A percentile compares a stretch with the other conserved stretches of the same genome.
These are phyloP conservation scores for Saccharomycopsis sp. DNA, from an alignment of 805 yeast species.

Conservation along the genomic window DNA sequence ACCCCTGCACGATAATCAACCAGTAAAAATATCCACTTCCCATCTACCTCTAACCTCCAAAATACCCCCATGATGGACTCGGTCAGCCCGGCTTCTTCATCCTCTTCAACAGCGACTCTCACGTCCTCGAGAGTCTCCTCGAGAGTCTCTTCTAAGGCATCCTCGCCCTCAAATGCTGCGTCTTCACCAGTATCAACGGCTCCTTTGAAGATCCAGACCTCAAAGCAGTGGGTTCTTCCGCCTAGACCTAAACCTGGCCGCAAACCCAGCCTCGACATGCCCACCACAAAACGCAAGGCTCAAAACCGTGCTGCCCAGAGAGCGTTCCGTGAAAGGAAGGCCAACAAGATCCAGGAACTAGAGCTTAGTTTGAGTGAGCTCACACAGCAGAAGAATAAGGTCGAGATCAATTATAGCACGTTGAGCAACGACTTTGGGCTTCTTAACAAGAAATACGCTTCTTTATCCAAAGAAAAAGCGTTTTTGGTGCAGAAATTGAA, in stretches of 20 bases:
- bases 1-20: no score
- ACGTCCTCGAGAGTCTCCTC: not conserved
- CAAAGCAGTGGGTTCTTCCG: constrained; percentile 78
- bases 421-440: constrained; percentile 13
- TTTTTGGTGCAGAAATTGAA: not conserved
- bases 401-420: constrained; percentile 33
- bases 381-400: constrained; percentile 58
- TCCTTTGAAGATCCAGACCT: constrained; percentile 40
- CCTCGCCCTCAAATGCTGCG: not conserved
- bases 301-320: constrained; percentile 93
- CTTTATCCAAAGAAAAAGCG: constrained; percentile 21
- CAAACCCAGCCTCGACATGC: constrained; percentile 58
- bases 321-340: constrained; percentile 83
- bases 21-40: no score
- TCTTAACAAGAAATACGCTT: constrained; percentile 16
- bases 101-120: not conserved
- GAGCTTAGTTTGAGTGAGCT: constrained; percentile 62
- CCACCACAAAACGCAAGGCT: constrained; percentile 80
- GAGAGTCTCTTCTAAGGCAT: not conserved
- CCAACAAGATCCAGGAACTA: constrained; percentile 71
- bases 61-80: not conserved
- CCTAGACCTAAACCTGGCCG: constrained; percentile 77
- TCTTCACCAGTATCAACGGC: not conserved
- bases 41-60: not conserved
- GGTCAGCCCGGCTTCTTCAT: not conserved